phyloP scores from a whole-genome alignment of 495 filamentous ascomycete species.

The Durotheca rogersii region DNA sequence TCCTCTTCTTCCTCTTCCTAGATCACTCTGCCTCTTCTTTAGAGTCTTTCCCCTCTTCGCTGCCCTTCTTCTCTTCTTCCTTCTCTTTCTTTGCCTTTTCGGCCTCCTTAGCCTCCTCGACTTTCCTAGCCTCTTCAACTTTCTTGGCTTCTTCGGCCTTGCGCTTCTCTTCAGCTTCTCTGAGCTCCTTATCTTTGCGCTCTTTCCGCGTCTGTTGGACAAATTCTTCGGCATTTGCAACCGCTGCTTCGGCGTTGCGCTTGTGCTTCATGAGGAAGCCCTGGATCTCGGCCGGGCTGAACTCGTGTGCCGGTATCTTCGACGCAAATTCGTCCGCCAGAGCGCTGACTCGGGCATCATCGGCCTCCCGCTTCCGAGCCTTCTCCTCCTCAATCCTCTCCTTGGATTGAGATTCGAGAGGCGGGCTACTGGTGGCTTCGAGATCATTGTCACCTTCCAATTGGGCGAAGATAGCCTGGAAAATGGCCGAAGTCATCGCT shows the following conservation, averaged over 20 bases:
- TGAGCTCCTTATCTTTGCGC: constrained; percentile 55
- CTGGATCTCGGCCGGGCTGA: constrained; percentile 77
- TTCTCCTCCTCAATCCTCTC: constrained; percentile 37
- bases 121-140: constrained; percentile 38
- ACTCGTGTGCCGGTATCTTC: constrained; percentile 61
- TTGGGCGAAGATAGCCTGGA: constrained; percentile 49
- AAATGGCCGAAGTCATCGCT: constrained; percentile 48
- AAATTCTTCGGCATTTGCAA: constrained; percentile 59
- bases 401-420: constrained; percentile 35
- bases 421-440: neutral
- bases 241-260: constrained; percentile 58
- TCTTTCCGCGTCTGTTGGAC: constrained; percentile 57
- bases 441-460: constrained; percentile 46
- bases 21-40: no score
- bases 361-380: constrained; percentile 41
- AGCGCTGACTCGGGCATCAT: constrained; percentile 34
- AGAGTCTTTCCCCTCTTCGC: constrained; percentile 42
- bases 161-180: constrained; percentile 47
- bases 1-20: no score
- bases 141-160: constrained; percentile 40
- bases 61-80: constrained; percentile 23
- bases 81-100: constrained; percentile 31
- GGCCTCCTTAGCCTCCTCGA: constrained; percentile 31
- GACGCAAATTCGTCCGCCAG: constrained; percentile 59
- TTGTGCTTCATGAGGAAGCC: constrained; percentile 72